Percentiles rank a stretch among this genome's conserved stretches.
Conservation (phyloP, 306 rosid genomes). For the Dryas octopetala region DNA sequence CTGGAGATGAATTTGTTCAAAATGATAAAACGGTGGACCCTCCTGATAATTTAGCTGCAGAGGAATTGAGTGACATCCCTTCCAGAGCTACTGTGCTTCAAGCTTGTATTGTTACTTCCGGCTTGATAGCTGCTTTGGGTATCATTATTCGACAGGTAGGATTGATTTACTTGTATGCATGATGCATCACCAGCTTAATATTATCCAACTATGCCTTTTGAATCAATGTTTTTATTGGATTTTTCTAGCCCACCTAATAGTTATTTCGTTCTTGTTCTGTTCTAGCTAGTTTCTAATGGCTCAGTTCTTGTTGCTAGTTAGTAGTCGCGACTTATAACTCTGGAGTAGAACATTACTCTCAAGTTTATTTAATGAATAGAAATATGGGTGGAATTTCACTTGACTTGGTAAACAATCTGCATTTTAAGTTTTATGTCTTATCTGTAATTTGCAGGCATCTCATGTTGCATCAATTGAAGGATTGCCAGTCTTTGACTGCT, state of each 20-base stretch:
- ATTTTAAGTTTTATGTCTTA: constrained; percentile 15
- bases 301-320: neutral
- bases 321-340: neutral
- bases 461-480: constrained; percentile 74
- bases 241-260: neutral
- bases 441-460: constrained; percentile 58
- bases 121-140: constrained; percentile 71
- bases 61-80: constrained; percentile 37
- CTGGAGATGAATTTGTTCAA: constrained; percentile 42
- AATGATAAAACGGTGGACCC: constrained; percentile 33
- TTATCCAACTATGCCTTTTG: neutral
- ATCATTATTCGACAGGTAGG: constrained; percentile 66
- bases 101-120: constrained; percentile 77
- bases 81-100: constrained; percentile 73
- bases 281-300: neutral
- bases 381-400: neutral
- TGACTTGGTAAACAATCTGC: constrained; percentile 4
- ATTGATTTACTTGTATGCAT: constrained; percentile 13
- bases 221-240: neutral
- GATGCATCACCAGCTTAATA: neutral
- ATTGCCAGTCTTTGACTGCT: constrained; percentile 76
- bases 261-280: neutral
- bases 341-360: neutral
- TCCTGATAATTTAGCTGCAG: constrained; percentile 38
- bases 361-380: neutral